A percentile compares a stretch with the other conserved stretches of the same genome.
phyloP scores from a whole-genome alignment of 345 rosid species.

The Eucalyptus tenuipes region DNA sequence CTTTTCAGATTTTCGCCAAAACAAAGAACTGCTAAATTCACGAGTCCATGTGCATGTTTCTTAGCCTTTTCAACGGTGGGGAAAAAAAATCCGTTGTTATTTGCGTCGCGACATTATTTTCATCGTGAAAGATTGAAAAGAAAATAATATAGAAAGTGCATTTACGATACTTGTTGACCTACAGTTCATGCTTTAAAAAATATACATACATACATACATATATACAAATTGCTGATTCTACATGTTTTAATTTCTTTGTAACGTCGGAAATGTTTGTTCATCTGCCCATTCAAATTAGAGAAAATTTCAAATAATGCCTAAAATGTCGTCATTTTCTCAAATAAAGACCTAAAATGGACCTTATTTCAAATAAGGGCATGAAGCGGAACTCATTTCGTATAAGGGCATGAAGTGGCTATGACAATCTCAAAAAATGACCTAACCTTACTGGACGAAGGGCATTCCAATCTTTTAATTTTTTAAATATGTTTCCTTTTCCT shows the following conservation, averaged over 20 bases:
- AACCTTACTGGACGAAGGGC: rapidly evolving
- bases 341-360: rapidly evolving
- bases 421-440: too few relatives aligned
- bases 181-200: too few relatives aligned
- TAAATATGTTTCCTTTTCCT: too few relatives aligned
- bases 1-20: neutral
- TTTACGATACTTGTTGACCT: too few relatives aligned
- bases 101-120: neutral
- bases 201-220: too few relatives aligned
- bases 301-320: rapidly evolving
- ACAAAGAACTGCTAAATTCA: neutral
- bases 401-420: rapidly evolving
- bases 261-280: too few relatives aligned
- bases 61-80: neutral
- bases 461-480: rapidly evolving
- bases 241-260: too few relatives aligned
- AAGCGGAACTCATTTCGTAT: rapidly evolving
- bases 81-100: neutral
- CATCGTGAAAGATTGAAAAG: rapidly evolving
- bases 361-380: rapidly evolving
- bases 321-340: too few relatives aligned
- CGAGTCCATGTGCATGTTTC: neutral
- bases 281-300: too few relatives aligned
- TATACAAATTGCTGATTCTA: too few relatives aligned
- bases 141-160: too few relatives aligned